Evolutionary conservation across 2,329 filamentous ascomycete genomes (phyloP).

Genomic region (Ophioceras dolichostomum): DNA sequence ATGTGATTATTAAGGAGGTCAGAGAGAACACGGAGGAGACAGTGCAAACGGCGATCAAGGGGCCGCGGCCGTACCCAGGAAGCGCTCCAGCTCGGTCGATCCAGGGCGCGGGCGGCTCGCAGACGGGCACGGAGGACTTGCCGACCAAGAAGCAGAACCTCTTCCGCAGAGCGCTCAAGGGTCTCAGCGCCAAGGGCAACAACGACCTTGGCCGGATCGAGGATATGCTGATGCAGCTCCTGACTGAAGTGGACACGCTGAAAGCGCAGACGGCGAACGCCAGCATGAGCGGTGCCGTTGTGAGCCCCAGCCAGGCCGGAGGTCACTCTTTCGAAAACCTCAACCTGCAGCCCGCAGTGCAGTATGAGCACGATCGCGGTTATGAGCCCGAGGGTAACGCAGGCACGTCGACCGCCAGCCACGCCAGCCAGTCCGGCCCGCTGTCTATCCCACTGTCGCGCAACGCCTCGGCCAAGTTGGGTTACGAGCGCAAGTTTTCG

Average conservation of each 20-base stretch:
- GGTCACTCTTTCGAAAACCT: constrained; percentile 58
- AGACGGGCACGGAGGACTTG: constrained; percentile 43
- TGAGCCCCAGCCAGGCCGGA: constrained; percentile 30
- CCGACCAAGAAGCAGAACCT: constrained; percentile 79
- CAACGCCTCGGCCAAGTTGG: constrained; percentile 18
- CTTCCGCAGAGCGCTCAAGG: constrained; percentile 89
- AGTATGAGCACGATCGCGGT: constrained; percentile 57
- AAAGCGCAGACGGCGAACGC: constrained; percentile 44
- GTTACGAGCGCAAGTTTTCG: constrained; percentile 45
- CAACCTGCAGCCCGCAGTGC: constrained; percentile 47
- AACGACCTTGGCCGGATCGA: constrained; percentile 84
- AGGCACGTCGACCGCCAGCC: constrained; percentile 60
- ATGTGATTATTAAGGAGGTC: constrained; percentile 76
- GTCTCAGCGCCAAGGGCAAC: constrained; percentile 74
- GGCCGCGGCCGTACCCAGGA: constrained; percentile 59
- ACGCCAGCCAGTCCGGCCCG: constrained; percentile 64
- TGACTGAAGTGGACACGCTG: constrained; percentile 81
- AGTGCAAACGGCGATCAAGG: constrained; percentile 68
- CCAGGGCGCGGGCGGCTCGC: constrained; percentile 39
- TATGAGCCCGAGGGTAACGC: constrained; percentile 78
- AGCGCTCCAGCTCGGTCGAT: constrained; percentile 38
- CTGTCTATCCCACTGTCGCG: constrained; percentile 44
- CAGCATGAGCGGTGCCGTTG: constrained; percentile 17
- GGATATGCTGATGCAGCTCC: constrained; percentile 81
- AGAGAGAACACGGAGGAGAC: constrained; percentile 81